phyloP scores from a whole-genome alignment of 331 rosid genomes.

The Dryas integrifolia region DNA sequence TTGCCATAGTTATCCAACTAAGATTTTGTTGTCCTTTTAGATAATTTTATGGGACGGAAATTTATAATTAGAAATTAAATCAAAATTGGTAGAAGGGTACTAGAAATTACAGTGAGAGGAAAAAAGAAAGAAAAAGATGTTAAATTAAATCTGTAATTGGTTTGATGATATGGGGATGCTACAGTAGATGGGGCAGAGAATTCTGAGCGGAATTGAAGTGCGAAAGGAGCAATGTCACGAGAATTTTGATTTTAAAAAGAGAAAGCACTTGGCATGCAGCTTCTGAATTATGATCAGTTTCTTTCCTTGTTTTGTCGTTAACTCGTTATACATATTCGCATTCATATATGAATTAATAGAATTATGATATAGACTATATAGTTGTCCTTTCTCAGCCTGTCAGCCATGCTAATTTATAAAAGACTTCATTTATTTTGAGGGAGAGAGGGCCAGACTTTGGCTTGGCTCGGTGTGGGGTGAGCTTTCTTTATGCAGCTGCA shows the following conservation, averaged over 20 bases:
- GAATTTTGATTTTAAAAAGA: conserved; percentile 32
- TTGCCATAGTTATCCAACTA: too few relatives aligned
- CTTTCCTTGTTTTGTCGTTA: conserved; percentile 30
- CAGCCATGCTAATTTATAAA: not conserved
- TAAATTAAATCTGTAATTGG: not conserved
- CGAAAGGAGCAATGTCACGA: conserved; percentile 37
- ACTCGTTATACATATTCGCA: conserved; percentile 31
- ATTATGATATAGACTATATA: too few relatives aligned
- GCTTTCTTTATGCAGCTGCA: conserved; percentile 32
- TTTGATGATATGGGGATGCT: not conserved
- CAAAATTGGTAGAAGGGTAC: too few relatives aligned
- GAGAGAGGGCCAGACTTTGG: conserved; percentile 26
- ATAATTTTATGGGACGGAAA: too few relatives aligned
- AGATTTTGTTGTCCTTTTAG: too few relatives aligned
- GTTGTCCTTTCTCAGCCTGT: conserved; percentile 5
- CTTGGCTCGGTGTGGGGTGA: conserved; percentile 21
- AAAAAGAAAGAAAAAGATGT: not conserved
- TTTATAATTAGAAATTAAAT: too few relatives aligned
- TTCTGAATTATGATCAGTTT: conserved; percentile 23
- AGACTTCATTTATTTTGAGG: conserved; percentile 42
- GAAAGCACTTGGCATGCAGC: conserved; percentile 23
- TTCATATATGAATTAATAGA: conserved; percentile 15
- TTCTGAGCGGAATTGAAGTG: conserved; percentile 38
- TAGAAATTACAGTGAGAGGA: not conserved
- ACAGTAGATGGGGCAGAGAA: conserved; percentile 34